phyloP scores from a whole-genome alignment of 1,284 basidiomycete species.

The Calocybe gambosa region DNA sequence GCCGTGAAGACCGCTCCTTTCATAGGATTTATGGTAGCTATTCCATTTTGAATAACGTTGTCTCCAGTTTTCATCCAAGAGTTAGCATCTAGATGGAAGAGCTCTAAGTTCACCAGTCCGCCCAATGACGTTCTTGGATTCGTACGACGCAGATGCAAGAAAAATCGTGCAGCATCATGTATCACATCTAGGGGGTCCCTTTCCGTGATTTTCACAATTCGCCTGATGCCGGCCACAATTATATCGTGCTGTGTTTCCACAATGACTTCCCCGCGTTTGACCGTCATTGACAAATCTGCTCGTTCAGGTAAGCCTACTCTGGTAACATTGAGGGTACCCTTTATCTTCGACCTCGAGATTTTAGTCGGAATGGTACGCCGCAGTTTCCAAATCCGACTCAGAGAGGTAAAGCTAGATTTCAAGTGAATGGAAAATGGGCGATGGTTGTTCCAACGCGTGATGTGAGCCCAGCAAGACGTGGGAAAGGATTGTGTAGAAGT shows the following conservation, averaged over 20 bases:
- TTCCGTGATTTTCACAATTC: slow-evolving; percentile 19
- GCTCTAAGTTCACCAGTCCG: slow-evolving; percentile 26
- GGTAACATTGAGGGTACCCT: slow-evolving; percentile 23
- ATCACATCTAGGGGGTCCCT: slow-evolving; percentile 22
- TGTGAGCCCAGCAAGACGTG: slow-evolving; percentile 47
- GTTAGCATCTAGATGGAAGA: slow-evolving; percentile 25
- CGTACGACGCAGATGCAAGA: slow-evolving; percentile 25
- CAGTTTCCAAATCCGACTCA: slow-evolving; percentile 25
- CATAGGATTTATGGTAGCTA: slow-evolving; percentile 24
- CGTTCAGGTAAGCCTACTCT: slow-evolving; percentile 21
- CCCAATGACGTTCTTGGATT: slow-evolving; percentile 23
- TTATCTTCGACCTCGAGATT: slow-evolving; percentile 13
- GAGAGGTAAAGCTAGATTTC: slow-evolving; percentile 23
- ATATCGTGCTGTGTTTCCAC: slow-evolving; percentile 24
- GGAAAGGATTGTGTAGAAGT: slow-evolving; percentile 21
- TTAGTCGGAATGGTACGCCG: slow-evolving; percentile 21
- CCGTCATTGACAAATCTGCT: slow-evolving; percentile 27
- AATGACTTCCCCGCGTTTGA: slow-evolving; percentile 18
- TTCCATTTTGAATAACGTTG: slow-evolving; percentile 24
- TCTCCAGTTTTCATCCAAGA: slow-evolving; percentile 23
- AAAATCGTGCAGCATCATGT: slow-evolving; percentile 30
- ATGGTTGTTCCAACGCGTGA: slow-evolving; percentile 48
- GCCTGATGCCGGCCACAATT: slow-evolving; percentile 17
- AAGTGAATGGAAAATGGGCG: slow-evolving; percentile 37
- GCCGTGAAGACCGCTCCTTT: slow-evolving; percentile 25